Evolutionary conservation across 305 asterid genomes (phyloP).

Genomic region (Rubia balearica): DNA sequence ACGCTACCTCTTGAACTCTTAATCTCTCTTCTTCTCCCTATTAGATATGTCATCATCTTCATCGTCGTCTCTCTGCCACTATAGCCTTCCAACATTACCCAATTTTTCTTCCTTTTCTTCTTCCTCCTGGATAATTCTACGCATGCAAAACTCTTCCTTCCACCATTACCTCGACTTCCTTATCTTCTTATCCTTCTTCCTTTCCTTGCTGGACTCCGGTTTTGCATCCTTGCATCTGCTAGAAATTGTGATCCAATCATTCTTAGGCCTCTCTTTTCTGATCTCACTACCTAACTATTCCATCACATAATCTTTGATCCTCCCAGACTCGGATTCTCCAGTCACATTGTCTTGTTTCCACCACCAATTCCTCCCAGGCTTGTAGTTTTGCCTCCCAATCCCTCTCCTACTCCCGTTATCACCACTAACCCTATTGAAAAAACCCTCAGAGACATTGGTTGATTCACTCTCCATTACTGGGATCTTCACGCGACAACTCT

Average conservation of each 20-base stretch:
- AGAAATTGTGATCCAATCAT: conserved; percentile 51
- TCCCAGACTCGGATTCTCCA: conserved; percentile 65
- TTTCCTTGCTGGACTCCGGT: conserved; percentile 42
- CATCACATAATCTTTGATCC: conserved; percentile 86
- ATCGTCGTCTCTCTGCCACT: conserved; percentile 83
- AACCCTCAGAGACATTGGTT: conserved; percentile 51
- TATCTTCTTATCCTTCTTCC: conserved; percentile 49
- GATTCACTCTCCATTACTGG: conserved; percentile 35
- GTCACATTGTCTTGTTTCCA: conserved; percentile 73
- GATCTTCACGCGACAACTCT: conserved; percentile 43
- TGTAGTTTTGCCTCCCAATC: conserved; percentile 38
- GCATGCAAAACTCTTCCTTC: conserved; percentile 74
- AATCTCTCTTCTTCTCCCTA: conserved; percentile 41
- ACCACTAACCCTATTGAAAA: conserved; percentile 47
- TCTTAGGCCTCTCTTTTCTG: conserved; percentile 66
- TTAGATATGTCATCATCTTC: conserved; percentile 45
- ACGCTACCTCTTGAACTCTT: conserved; percentile 53
- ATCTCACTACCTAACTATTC: conserved; percentile 95
- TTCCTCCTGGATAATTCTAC: conserved; percentile 67
- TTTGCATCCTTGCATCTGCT: conserved; percentile 30
- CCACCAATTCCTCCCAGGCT: conserved; percentile 82
- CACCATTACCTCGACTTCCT: conserved; percentile 84
- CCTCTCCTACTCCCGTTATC: conserved; percentile 53
- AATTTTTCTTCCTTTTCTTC: conserved; percentile 31
- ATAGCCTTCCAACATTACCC: conserved; percentile 40